Percentiles rank a stretch among this genome's conserved stretches.
phyloP scores from a whole-genome alignment of 2,329 filamentous ascomycete species.

The Fusarium foetens region DNA sequence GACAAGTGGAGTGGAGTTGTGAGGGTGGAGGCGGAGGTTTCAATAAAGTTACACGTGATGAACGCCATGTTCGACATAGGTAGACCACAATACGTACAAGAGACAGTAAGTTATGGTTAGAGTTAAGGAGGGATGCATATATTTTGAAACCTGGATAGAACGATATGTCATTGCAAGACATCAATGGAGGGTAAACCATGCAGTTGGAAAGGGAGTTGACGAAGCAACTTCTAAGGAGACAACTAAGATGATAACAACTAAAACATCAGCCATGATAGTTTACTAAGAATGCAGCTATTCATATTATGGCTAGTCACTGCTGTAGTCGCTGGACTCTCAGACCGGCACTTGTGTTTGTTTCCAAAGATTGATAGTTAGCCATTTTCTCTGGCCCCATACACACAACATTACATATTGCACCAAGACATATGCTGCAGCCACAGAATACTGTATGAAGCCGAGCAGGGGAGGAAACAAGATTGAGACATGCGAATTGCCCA shows the following conservation, averaged over 20 bases:
- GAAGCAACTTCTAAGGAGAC: conserved; percentile 20
- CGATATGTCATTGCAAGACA: conserved; percentile 8
- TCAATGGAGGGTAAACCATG: not conserved
- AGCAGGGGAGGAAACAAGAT: conserved; percentile 10
- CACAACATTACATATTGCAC: not conserved
- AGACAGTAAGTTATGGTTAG: not conserved
- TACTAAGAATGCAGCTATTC: conserved; percentile 1
- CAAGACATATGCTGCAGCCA: conserved; percentile 10
- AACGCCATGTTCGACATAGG: conserved; percentile 14
- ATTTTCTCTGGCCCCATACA: not conserved
- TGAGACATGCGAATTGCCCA: conserved; percentile 4
- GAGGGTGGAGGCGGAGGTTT: conserved; percentile 21
- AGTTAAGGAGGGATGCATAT: not conserved
- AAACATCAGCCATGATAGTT: conserved; percentile 4
- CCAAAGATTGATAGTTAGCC: not conserved
- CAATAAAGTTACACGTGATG: conserved; percentile 26
- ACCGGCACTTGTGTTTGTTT: conserved; percentile 11
- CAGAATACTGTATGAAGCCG: not conserved
- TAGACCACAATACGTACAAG: not conserved
- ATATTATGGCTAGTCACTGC: not conserved
- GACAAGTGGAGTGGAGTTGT: conserved; percentile 1
- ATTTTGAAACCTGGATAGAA: not conserved
- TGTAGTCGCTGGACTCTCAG: conserved; percentile 14
- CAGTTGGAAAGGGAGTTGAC: conserved; percentile 3
- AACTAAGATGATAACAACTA: not conserved